A percentile compares a stretch with the other conserved stretches of the same genome.
phyloP scores from a whole-genome alignment of 306 rosid species.

The Quercus dentata region DNA sequence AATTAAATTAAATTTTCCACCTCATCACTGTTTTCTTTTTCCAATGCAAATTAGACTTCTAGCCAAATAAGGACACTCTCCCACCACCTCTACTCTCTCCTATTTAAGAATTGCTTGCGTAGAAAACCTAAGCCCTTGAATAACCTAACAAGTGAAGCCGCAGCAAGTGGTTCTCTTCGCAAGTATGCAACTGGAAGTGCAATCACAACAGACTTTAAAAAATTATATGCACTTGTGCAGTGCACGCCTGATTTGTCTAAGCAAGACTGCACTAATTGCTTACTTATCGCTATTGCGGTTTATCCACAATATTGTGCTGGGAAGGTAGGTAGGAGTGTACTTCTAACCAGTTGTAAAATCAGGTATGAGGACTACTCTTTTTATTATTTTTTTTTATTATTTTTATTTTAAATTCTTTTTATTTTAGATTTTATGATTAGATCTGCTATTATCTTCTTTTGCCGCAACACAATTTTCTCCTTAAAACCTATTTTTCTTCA shows the following conservation, averaged over 20 bases:
- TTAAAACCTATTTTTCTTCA: too few species aligned
- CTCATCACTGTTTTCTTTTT: too few species aligned
- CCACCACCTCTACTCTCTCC: too few species aligned
- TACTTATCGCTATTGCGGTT: neutral
- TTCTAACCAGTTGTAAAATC: conserved; percentile 37
- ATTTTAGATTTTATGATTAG: too few species aligned
- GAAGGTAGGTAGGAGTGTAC: conserved; percentile 9
- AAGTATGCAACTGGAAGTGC: conserved; percentile 19
- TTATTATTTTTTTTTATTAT: too few species aligned
- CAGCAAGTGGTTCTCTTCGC: neutral
- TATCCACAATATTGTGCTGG: neutral
- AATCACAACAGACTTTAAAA: neutral
- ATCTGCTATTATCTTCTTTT: too few species aligned
- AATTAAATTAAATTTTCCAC: too few species aligned
- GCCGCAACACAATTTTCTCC: too few species aligned
- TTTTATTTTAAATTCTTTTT: too few species aligned
- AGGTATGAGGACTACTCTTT: conserved; percentile 13
- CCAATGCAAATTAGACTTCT: too few species aligned
- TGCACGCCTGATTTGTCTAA: conserved; percentile 27
- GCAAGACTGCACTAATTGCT: conserved; percentile 17
- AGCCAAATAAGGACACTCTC: too few species aligned
- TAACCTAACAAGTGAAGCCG: neutral
- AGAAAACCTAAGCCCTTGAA: neutral
- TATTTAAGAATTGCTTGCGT: too few species aligned
- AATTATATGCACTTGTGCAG: conserved; percentile 22